A percentile compares a stretch with the other conserved stretches of the same genome.
Evolutionary conservation across 202 grass and related monocot species (phyloP).

Genomic region (Carex arenaria): DNA sequence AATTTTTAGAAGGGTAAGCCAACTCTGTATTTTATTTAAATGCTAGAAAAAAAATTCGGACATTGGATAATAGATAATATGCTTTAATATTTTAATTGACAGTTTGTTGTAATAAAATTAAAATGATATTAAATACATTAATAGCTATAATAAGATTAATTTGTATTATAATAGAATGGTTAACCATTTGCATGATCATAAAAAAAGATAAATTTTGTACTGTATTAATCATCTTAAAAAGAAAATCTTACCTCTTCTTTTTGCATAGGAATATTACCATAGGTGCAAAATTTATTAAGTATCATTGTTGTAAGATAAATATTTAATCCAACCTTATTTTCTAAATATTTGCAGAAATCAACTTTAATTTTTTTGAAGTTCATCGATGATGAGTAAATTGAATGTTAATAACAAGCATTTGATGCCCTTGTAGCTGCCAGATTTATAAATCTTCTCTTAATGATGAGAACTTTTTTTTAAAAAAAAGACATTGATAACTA

Average conservation of each 20-base stretch:
- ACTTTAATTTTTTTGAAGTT: neutral
- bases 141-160: neutral
- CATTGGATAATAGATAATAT: neutral
- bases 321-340: neutral
- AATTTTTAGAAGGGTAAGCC: too few species aligned
- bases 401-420: neutral
- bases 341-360: neutral
- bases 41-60: too few species aligned
- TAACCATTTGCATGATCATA: neutral
- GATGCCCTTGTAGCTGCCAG: neutral
- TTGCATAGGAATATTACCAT: neutral
- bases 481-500: neutral
- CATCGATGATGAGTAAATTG: neutral
- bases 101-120: neutral
- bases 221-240: neutral
- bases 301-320: neutral
- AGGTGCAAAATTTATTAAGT: neutral
- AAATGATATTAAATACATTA: neutral
- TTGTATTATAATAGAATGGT: neutral
- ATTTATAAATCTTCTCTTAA: neutral
- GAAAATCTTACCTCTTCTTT: neutral
- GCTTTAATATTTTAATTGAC: neutral
- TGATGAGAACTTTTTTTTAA: neutral
- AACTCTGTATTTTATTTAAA: too few species aligned
- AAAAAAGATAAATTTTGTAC: neutral